Evolutionary conservation across 176 grass and related monocot genomes (phyloP).

Genomic region (Luzula sylvatica): DNA sequence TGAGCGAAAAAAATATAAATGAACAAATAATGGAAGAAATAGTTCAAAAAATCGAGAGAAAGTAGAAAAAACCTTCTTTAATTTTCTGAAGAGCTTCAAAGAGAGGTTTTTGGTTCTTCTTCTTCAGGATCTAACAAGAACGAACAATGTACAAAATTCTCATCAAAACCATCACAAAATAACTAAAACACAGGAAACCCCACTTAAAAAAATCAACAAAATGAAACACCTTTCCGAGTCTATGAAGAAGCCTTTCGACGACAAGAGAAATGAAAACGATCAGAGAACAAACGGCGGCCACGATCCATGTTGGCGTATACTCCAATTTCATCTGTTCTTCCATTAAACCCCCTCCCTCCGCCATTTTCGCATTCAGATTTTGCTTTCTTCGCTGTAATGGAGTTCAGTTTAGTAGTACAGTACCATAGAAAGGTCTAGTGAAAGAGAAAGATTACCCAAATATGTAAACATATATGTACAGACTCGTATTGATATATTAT

Average conservation of each 20-base stretch:
- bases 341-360: not conserved
- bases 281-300: constrained; percentile 58
- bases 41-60: not conserved
- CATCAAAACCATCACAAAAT: constrained; percentile 3
- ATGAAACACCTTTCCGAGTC: constrained; percentile 61
- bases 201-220: not conserved
- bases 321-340: constrained; percentile 46
- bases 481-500: too few species aligned
- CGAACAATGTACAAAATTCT: not conserved
- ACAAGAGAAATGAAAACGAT: constrained; percentile 68
- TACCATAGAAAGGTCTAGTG: too few species aligned
- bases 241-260: constrained; percentile 65
- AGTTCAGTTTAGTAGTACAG: too few species aligned
- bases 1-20: not conserved
- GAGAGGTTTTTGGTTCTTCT: constrained; percentile 70
- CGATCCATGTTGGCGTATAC: constrained; percentile 93
- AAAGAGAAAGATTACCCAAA: too few species aligned
- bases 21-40: not conserved
- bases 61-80: constrained; percentile 58
- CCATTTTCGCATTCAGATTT: too few species aligned
- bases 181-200: not conserved
- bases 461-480: too few species aligned
- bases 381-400: too few species aligned
- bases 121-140: constrained; percentile 46
- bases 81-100: constrained; percentile 90